Evolutionary conservation across 2,329 filamentous ascomycete genomes (phyloP).

Genomic region (Bipolaris oryzae): DNA sequence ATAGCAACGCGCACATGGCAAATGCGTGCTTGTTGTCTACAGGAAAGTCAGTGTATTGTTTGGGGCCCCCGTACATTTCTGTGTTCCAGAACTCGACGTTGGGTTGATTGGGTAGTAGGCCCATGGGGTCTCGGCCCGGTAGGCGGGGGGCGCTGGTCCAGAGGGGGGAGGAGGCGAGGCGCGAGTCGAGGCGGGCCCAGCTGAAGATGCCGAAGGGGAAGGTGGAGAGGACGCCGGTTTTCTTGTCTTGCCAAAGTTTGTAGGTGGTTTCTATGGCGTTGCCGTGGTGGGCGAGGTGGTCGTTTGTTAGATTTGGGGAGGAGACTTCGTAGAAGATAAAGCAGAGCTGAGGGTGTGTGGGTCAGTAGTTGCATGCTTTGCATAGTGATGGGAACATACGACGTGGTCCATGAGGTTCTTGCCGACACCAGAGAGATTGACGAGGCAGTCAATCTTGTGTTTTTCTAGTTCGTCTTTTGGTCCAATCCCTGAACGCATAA

Average conservation of each 20-base stretch:
- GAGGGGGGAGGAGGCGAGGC: constrained; percentile 59
- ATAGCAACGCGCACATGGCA: constrained; percentile 63
- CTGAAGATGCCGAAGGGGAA: constrained; percentile 69
- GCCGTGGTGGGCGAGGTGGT: constrained; percentile 63
- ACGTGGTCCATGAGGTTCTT: constrained; percentile 69
- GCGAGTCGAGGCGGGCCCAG: constrained; percentile 66
- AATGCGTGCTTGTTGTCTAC: constrained; percentile 62
- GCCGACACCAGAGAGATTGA: constrained; percentile 66
- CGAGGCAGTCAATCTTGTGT: constrained; percentile 59
- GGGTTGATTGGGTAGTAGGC: constrained; percentile 61
- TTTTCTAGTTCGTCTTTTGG: constrained; percentile 58
- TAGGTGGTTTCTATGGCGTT: constrained; percentile 59
- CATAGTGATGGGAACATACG: constrained; percentile 53
- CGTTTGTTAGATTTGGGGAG: constrained; percentile 62
- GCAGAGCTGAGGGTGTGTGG: constrained; percentile 36
- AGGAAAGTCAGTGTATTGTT: constrained; percentile 62
- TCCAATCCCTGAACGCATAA: constrained; percentile 64
- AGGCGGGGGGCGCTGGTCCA: constrained; percentile 60
- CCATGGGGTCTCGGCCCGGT: constrained; percentile 65
- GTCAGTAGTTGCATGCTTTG: constrained; percentile 33
- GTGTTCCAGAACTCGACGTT: constrained; percentile 69
- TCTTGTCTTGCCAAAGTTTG: constrained; percentile 63
- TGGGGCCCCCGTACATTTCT: constrained; percentile 66
- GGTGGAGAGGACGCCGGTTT: constrained; percentile 63
- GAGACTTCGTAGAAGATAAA: constrained; percentile 67